Conservation (phyloP, 306 rosid species). For the Quercus variabilis region DNA sequence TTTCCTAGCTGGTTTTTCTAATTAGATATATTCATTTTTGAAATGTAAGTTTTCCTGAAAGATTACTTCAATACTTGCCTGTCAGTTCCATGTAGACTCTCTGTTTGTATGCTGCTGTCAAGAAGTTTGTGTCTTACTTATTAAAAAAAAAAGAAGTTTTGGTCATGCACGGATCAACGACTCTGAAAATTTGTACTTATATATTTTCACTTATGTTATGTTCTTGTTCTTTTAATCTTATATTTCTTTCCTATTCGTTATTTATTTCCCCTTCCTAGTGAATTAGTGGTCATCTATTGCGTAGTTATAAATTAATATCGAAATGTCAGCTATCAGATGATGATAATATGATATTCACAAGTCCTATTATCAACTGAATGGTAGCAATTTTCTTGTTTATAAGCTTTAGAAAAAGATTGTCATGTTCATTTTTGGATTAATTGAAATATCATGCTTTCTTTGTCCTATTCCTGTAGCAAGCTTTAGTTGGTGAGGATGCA, state of each 20-base stretch:
- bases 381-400: background rate
- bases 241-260: background rate
- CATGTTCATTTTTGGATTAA: constrained; percentile 12
- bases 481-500: constrained; percentile 86
- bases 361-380: background rate
- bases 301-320: background rate
- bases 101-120: background rate
- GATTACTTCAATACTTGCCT: background rate
- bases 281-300: background rate
- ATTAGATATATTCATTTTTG: background rate
- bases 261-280: background rate
- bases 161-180: background rate
- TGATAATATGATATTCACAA: background rate
- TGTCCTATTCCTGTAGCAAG: constrained; percentile 56
- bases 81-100: background rate
- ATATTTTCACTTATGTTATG: background rate
- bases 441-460: constrained; percentile 5
- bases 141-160: background rate
- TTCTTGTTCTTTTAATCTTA: background rate
- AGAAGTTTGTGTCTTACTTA: background rate
- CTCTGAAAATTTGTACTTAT: background rate
- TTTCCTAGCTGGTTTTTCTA: background rate
- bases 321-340: background rate
- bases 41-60: background rate
- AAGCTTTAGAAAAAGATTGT: constrained; percentile 6